Evolutionary conservation across 257 asterid genomes (phyloP).

Genomic region (Solanum sitiens): DNA sequence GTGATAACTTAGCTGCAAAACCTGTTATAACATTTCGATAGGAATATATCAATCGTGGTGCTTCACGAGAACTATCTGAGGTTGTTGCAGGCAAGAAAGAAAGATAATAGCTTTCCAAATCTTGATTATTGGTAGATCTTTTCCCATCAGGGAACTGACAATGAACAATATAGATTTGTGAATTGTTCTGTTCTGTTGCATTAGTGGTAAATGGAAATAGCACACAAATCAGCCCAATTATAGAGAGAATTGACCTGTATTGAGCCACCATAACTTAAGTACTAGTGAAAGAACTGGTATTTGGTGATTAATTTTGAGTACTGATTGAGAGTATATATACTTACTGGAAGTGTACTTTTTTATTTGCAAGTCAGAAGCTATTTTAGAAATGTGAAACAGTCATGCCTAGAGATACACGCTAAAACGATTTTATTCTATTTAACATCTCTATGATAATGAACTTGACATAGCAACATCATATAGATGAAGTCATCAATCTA

Average conservation of each 20-base stretch:
- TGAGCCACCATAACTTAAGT: background rate
- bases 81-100: background rate
- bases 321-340: background rate
- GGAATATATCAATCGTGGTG: background rate
- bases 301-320: background rate
- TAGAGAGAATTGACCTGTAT: background rate
- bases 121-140: background rate
- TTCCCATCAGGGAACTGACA: background rate
- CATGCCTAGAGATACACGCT: background rate
- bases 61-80: background rate
- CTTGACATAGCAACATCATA: background rate
- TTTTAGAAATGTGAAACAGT: background rate
- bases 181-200: background rate
- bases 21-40: background rate
- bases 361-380: background rate
- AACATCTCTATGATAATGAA: background rate
- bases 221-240: background rate
- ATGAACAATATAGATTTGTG: background rate
- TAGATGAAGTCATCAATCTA: background rate
- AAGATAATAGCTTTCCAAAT: background rate
- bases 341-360: background rate
- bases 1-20: background rate
- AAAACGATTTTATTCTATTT: no score
- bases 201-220: background rate
- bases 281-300: background rate